phyloP scores from a whole-genome alignment of 495 filamentous ascomycete species.

The Penicillium tannophilum region DNA sequence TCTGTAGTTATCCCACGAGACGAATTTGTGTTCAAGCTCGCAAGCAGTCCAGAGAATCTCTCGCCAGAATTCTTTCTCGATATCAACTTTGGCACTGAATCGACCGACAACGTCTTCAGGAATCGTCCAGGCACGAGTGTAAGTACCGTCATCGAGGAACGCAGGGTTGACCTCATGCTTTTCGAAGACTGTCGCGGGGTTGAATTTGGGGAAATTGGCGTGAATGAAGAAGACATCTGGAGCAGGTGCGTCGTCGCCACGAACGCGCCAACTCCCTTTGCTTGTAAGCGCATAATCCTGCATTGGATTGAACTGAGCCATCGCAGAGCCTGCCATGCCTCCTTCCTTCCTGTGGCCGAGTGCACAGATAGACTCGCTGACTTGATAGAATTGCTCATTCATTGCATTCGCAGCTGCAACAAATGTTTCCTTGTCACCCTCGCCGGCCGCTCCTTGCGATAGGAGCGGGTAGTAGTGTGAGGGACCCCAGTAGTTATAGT shows the following conservation, averaged over 20 bases:
- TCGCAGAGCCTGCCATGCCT: slow-evolving; percentile 41
- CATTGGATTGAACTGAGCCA: slow-evolving; percentile 42
- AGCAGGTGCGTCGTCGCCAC: slow-evolving; percentile 16
- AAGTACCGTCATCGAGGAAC: slow-evolving; percentile 36
- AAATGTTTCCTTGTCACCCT: slow-evolving; percentile 62
- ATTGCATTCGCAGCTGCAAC: slow-evolving; percentile 46
- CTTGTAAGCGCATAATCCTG: slow-evolving; percentile 31
- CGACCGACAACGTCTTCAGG: slow-evolving; percentile 37
- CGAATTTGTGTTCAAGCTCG: slow-evolving; percentile 45
- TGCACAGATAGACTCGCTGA: slow-evolving; percentile 35
- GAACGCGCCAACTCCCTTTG: slow-evolving; percentile 21
- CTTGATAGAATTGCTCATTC: slow-evolving; percentile 42
- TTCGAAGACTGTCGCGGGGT: slow-evolving; percentile 47
- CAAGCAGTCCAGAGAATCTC: slow-evolving; percentile 52
- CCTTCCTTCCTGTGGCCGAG: slow-evolving; percentile 36
- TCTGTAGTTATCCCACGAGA: slow-evolving; percentile 30
- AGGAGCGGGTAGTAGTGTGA: slow-evolving; percentile 52
- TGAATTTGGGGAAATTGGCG: slow-evolving; percentile 55
- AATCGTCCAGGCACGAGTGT: slow-evolving; percentile 46
- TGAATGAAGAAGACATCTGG: slow-evolving; percentile 48
- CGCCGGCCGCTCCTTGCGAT: slow-evolving; percentile 49
- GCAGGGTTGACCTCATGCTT: slow-evolving; percentile 38
- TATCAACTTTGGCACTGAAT: slow-evolving; percentile 40
- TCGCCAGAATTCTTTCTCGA: slow-evolving; percentile 54
- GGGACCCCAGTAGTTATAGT: slow-evolving; percentile 59